These are phyloP conservation scores for Rhodotorula babjevae DNA, from an alignment of 768 basidiomycete species.

Conservation along the genomic window DNA sequence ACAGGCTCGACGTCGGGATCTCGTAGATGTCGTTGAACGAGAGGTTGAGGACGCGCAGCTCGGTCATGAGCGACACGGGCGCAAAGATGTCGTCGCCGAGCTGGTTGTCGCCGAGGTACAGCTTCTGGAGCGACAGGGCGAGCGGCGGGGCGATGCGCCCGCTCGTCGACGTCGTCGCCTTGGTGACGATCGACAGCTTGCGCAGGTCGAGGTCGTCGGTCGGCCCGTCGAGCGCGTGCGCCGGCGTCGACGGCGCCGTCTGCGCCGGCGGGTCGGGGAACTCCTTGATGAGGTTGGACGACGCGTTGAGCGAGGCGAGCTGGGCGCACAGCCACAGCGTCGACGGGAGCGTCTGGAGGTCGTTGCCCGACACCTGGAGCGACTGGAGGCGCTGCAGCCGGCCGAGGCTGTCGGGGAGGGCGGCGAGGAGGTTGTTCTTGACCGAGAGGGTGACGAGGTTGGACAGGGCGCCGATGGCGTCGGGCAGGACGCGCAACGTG, in stretches of 20 bases:
- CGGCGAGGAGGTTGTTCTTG: constrained; percentile 80
- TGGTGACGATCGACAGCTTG: constrained; percentile 48
- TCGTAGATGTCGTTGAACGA: constrained; percentile 93
- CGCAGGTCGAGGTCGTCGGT: constrained; percentile 47
- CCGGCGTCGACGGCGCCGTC: constrained; percentile 1
- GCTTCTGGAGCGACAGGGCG: constrained; percentile 64
- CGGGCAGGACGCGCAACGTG: constrained; percentile 73
- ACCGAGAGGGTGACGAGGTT: constrained; percentile 71
- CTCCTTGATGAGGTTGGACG: constrained; percentile 72
- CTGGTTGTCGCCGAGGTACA: constrained; percentile 86
- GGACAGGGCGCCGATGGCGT: constrained; percentile 69
- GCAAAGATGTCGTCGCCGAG: constrained; percentile 74
- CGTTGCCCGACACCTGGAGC: constrained; percentile 88
- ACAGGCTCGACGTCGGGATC: constrained; percentile 71
- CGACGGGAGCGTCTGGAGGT: constrained; percentile 66
- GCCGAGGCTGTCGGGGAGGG: constrained; percentile 71
- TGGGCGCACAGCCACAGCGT: constrained; percentile 78
- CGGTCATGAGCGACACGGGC: constrained; percentile 67
- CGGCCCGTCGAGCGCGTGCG: constrained; percentile 1
- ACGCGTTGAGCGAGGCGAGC: constrained; percentile 70
- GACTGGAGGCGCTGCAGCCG: constrained; percentile 65
- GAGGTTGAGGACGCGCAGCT: constrained; percentile 77
- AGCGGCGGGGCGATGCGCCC: constrained; percentile 55
- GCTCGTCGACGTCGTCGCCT: constrained; percentile 18
- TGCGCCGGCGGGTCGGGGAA: constrained; percentile 59